Percentiles rank a stretch among this genome's conserved stretches.
Evolutionary conservation across 495 filamentous ascomycete genomes (phyloP).

Genomic region (Cenococcum geophilum): DNA sequence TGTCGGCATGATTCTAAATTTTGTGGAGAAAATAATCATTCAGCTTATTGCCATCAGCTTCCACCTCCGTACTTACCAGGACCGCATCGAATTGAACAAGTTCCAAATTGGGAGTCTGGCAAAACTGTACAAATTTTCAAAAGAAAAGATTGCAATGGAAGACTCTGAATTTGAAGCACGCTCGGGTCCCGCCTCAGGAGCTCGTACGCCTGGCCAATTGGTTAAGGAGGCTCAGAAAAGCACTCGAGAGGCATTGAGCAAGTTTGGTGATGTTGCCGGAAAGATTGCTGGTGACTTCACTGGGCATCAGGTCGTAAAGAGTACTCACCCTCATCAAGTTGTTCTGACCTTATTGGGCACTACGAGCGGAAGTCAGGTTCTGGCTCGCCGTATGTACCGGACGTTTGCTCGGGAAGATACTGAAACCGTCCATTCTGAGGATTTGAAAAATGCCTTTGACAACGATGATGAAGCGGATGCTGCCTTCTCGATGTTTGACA

Average conservation of each 20-base stretch:
- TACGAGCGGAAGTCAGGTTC: constrained; percentile 70
- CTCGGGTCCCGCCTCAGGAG: constrained; percentile 47
- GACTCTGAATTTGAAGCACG: constrained; percentile 66
- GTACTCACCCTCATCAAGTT: constrained; percentile 80
- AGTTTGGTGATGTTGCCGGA: constrained; percentile 79
- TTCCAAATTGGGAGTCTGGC: constrained; percentile 75
- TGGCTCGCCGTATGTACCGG: constrained; percentile 87
- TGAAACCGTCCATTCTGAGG: constrained; percentile 68
- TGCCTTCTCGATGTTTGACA: constrained; percentile 90
- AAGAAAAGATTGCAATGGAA: constrained; percentile 60
- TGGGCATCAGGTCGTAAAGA: constrained; percentile 64
- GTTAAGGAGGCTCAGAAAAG: constrained; percentile 60
- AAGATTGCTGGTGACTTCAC: constrained; percentile 95
- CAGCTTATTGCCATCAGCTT: constrained; percentile 93
- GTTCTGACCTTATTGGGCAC: constrained; percentile 64
- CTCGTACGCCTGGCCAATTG: constrained; percentile 60
- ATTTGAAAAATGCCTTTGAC: constrained; percentile 75
- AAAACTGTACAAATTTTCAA: constrained; percentile 78
- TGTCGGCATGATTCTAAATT: constrained; percentile 71
- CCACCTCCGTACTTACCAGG: constrained; percentile 83
- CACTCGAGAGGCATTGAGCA: constrained; percentile 66
- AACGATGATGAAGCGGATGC: constrained; percentile 83
- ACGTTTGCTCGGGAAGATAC: constrained; percentile 71
- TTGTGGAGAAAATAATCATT: constrained; percentile 88
- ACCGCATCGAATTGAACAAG: constrained; percentile 88